A percentile compares a stretch with the other conserved stretches of the same genome.
Evolutionary conservation across 1,284 basidiomycete genomes (phyloP).

Genomic region (Entoloma clypeatum): DNA sequence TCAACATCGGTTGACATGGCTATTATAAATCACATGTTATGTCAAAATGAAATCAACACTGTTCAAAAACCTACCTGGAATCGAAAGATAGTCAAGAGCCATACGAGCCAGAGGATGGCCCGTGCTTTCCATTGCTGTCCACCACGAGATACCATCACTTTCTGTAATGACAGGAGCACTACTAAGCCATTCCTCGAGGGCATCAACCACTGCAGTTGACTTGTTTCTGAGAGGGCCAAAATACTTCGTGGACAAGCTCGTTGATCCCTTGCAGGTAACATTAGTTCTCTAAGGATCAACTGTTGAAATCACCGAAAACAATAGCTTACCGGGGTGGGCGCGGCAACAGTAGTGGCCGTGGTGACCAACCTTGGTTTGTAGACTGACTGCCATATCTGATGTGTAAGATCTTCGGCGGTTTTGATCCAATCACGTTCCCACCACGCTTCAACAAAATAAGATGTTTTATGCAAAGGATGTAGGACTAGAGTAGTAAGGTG

Average conservation of each 20-base stretch:
- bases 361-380: slow-evolving; percentile 1
- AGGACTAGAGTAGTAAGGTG: slow-evolving; percentile 1
- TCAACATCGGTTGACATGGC: slow-evolving; percentile 23
- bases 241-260: neutral
- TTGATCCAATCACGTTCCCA: slow-evolving; percentile 3
- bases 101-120: slow-evolving; percentile 10
- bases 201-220: neutral
- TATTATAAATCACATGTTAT: slow-evolving; percentile 3
- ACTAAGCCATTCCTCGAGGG: slow-evolving; percentile 11
- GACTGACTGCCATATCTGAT: neutral
- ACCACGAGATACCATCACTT: slow-evolving; percentile 13
- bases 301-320: neutral
- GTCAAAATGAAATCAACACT: neutral
- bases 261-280: neutral
- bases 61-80: slow-evolving; percentile 12
- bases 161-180: neutral
- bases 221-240: neutral
- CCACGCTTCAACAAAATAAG: slow-evolving; percentile 2
- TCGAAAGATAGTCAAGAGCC: slow-evolving; percentile 15
- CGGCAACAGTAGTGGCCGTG: neutral
- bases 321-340: neutral
- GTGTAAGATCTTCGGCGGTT: neutral
- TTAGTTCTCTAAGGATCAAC: neutral
- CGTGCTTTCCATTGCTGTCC: slow-evolving; percentile 10
- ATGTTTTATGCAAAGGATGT: slow-evolving; percentile 1